Evolutionary conservation across 2,329 filamentous ascomycete species (phyloP).

Genomic region (Zymoseptoria tritici): DNA sequence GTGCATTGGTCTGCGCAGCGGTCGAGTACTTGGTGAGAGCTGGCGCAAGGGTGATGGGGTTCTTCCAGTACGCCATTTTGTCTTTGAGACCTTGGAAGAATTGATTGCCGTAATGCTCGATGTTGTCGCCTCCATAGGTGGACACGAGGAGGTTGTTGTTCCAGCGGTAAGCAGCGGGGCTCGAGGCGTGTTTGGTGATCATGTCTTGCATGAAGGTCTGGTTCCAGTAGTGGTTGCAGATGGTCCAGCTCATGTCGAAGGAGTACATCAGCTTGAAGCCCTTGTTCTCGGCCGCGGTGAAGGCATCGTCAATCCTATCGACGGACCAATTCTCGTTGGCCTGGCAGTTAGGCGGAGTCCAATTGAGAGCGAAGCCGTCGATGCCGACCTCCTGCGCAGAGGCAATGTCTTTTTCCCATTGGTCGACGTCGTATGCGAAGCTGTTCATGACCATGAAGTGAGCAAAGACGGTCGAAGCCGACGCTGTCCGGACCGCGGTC

Average conservation of each 20-base stretch:
- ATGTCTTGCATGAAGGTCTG: constrained; percentile 30
- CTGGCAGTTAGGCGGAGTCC: constrained; percentile 31
- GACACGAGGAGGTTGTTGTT: constrained; percentile 33
- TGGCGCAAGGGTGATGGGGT: constrained; percentile 29
- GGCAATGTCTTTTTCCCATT: constrained; percentile 30
- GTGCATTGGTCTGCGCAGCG: constrained; percentile 22
- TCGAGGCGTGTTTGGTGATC: constrained; percentile 28
- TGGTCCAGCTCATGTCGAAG: constrained; percentile 34
- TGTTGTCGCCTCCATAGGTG: constrained; percentile 30
- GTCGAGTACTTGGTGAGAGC: constrained; percentile 29
- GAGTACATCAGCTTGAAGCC: constrained; percentile 33
- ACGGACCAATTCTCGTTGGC: constrained; percentile 26
- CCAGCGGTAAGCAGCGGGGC: constrained; percentile 30
- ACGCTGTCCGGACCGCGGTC: constrained; percentile 19
- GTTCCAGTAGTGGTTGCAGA: constrained; percentile 33
- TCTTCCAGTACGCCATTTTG: constrained; percentile 23
- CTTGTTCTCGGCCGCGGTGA: constrained; percentile 26
- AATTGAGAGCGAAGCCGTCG: constrained; percentile 34
- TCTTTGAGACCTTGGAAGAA: constrained; percentile 31
- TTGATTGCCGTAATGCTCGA: constrained; percentile 28
- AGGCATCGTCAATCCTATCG: constrained; percentile 32
- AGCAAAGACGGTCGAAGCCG: constrained; percentile 29
- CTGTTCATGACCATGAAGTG: constrained; percentile 33
- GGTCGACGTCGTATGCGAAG: constrained; percentile 27
- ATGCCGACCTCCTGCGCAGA: constrained; percentile 30